Evolutionary conservation across 352 stramenopile species (phyloP), one percentile per base, ranked within the genome.

Genomic region (Phytophthora crassamura): DNA sequence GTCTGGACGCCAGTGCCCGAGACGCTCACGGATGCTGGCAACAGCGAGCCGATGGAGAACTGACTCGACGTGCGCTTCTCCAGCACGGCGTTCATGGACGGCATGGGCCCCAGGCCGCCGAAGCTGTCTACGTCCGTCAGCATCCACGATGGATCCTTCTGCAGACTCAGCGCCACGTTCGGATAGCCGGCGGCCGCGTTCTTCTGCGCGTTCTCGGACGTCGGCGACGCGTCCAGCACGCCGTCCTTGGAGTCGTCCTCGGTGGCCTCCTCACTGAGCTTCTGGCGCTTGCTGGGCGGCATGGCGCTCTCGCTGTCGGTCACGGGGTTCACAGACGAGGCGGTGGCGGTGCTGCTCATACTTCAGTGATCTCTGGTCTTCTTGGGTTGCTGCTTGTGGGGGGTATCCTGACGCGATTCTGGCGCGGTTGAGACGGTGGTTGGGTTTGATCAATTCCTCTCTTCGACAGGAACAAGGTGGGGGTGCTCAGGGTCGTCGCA

Each of bases 141-240:
- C 69, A 91, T 88, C 84, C 84, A 93, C n/a, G 78, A 88, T 36
- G 78, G 67, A 22, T 93, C 84, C 53, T 93, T 93, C 68, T 90
- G 81, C 39, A 91, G 62, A 48, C 57, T 90, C 35, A 90, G 60
- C 47, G 70, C 59, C 71, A 89, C 78, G 46, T 72, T 78, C 12
- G 78, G 68, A 63, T 79, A 88, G 40, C 59, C 43, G 10, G 43
- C 18, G 30, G 20, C 11, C 3, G 41, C 34, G 10, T 43, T 77
- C 49, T 76, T 82, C 18, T 70, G 64, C 22, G 42, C 16, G 22
- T 66, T 66, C 35, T 68, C 64, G 0, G 25, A 35, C 28, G 47
- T 43, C 14, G 49, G 7, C 0, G 72, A 67, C 33, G 42, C 46
- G 11, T 69, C 64, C 5, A 59, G 8, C 15, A 72, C 48, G 34